Conservation (phyloP, 768 basidiomycete species). For the Udeniomyces megalosporus region DNA sequence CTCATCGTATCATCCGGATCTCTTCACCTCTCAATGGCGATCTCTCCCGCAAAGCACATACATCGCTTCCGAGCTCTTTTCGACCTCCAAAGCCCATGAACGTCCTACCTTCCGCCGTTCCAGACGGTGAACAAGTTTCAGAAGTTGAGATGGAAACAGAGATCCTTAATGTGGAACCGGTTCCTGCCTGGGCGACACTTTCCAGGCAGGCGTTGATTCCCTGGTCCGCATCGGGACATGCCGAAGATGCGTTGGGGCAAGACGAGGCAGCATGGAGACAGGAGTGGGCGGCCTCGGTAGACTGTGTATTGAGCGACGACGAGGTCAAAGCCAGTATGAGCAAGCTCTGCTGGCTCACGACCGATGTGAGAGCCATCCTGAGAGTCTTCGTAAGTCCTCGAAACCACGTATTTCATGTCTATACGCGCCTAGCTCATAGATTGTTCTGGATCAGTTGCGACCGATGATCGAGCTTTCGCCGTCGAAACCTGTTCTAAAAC, state of each 20-base stretch:
- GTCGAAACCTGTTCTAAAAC: constrained; percentile 41
- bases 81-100: constrained; percentile 34
- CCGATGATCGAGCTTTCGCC: constrained; percentile 32
- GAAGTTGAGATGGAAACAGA: constrained; percentile 30
- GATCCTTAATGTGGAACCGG: constrained; percentile 35
- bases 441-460: constrained; percentile 21
- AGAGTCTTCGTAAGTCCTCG: constrained; percentile 47
- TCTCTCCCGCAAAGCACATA: constrained; percentile 37
- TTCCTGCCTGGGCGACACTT: background rate
- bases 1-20: constrained; percentile 70
- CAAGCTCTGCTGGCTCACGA: background rate
- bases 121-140: constrained; percentile 13
- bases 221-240: constrained; percentile 37
- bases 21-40: constrained; percentile 36
- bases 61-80: constrained; percentile 33
- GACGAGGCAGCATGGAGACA: constrained; percentile 28
- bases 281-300: constrained; percentile 44
- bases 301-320: constrained; percentile 36
- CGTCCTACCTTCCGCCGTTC: constrained; percentile 21
- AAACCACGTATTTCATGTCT: too few relatives aligned
- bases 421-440: too few relatives aligned
- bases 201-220: constrained; percentile 8
- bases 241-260: constrained; percentile 24
- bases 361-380: constrained; percentile 32
- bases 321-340: background rate